These are phyloP conservation scores for Neurospora sublineolata DNA, from an alignment of 495 filamentous ascomycete genomes.

Conservation along the genomic window DNA sequence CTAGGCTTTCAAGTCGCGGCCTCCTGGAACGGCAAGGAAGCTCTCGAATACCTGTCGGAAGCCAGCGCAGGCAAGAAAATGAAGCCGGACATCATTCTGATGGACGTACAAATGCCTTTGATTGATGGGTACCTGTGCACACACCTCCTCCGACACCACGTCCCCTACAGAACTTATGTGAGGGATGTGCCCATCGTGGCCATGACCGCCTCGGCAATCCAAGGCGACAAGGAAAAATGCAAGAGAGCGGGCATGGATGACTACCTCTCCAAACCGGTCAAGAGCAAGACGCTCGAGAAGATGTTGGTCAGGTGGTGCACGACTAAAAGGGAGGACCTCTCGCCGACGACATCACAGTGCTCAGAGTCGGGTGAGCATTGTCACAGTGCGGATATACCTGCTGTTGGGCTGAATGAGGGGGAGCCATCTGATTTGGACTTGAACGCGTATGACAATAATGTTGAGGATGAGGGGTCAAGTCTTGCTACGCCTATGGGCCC, in stretches of 20 bases:
- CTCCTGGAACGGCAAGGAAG: conserved; percentile 66
- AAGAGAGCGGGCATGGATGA: conserved; percentile 71
- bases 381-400: conserved; percentile 19
- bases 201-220: conserved; percentile 72
- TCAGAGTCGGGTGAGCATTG: conserved; percentile 23
- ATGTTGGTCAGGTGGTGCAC: conserved; percentile 53
- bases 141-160: conserved; percentile 52
- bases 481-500: background rate
- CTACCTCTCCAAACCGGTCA: conserved; percentile 70
- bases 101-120: conserved; percentile 81
- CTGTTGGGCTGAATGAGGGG: conserved; percentile 7
- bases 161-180: conserved; percentile 41
- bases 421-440: background rate
- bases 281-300: conserved; percentile 53
- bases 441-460: background rate
- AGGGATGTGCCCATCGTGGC: conserved; percentile 61
- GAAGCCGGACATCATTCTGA: conserved; percentile 66
- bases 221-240: conserved; percentile 73
- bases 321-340: conserved; percentile 8
- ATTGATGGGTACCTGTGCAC: conserved; percentile 72
- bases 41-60: conserved; percentile 50
- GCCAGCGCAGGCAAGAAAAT: conserved; percentile 26
- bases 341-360: conserved; percentile 10
- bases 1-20: conserved; percentile 61
- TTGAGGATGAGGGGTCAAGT: background rate